Base-by-base conservation (phyloP, 2,329 filamentous ascomycete species). In the Fusarium brevicatenulatum region DNA sequence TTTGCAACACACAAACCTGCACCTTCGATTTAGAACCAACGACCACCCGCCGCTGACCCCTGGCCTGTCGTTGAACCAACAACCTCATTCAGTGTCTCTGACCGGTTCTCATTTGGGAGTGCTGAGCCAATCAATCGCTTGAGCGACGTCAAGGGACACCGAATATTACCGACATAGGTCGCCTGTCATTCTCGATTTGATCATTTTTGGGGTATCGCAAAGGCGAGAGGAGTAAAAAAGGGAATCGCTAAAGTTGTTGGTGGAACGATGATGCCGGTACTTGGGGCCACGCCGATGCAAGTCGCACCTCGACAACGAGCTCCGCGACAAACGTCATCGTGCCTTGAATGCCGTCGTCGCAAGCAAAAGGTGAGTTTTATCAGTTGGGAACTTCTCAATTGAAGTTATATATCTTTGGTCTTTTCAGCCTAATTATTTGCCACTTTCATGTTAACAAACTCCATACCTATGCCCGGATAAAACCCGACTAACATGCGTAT, bases 321-420 rank as follows among this genome's bases (percentile, higher is more conserved):
- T 23, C 77, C 77, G 44, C 74, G 77, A 19, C 78, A 78, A 66
- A 78, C 79, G 43, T 86, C 84, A 25, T 86, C 85, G 25, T 88
- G 86, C 75, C 83, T 83, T 7, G 86, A 88, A 73, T 88, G 86
- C 63, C 83, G 86, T 52, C 81, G 86, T 66, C 81, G 86, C 66
- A 88, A 88, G 74, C 86, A 88, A 80, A 87, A 85, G 82, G 86
- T 86, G 77, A 56, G 78, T 69, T 42, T 18, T 25, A 32, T 8
- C 28, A 28, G 8, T 28, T 46, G n/a, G 5, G 36, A 7, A n/a
- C 10, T n/a, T 34, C 7, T 28, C 13, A 28, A 37, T 57, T 37
- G 32, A 57, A 21, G 11, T n/a, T 6, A 10, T 15, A 23, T 15
- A 36, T 36, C 8, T 36, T 8, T 16, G 42, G 30, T 8, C 15